A percentile compares a stretch with the other conserved stretches of the same genome.
Conservation (phyloP, 805 yeast genomes). For the Torulaspora franciscae region DNA sequence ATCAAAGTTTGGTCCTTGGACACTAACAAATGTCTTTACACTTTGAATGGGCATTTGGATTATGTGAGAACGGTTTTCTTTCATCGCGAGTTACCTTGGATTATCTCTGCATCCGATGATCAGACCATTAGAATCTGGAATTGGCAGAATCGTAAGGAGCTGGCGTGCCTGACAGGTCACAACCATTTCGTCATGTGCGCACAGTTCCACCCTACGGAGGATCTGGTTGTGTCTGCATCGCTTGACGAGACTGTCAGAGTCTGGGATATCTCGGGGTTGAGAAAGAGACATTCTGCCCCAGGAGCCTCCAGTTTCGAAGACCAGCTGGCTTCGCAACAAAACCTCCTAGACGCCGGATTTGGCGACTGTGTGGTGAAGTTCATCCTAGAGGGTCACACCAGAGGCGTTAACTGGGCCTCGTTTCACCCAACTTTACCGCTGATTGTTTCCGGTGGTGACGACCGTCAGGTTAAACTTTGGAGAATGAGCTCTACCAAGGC, state of each 20-base stretch:
- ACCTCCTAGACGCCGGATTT: constrained; percentile 86
- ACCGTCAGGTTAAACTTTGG: constrained; percentile 92
- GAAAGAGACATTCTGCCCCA: constrained; percentile 92
- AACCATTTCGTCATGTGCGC: constrained; percentile 98
- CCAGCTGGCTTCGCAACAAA: constrained; percentile 47
- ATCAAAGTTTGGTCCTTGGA: constrained; percentile 94
- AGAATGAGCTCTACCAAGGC: constrained; percentile 96
- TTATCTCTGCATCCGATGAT: constrained; percentile 92
- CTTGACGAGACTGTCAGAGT: constrained; percentile 98
- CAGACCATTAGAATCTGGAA: constrained; percentile 99
- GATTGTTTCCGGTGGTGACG: constrained; percentile 94
- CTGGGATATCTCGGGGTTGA: constrained; percentile 94
- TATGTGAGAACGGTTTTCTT: constrained; percentile 90
- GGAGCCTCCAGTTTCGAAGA: constrained; percentile 44
- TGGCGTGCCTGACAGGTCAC: constrained; percentile 96
- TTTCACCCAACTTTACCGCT: constrained; percentile 96
- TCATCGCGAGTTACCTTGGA: constrained; percentile 97
- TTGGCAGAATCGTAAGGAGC: constrained; percentile 97
- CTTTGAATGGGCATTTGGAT: constrained; percentile 90
- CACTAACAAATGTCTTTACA: constrained; percentile 85
- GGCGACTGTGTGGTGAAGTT: constrained; percentile 95
- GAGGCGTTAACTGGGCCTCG: constrained; percentile 98
- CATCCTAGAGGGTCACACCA: constrained; percentile 95
- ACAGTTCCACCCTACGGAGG: constrained; percentile 93
- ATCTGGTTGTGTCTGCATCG: constrained; percentile 90